Evolutionary conservation across 2,329 filamentous ascomycete species (phyloP).

Genomic region (Trichophyton rubrum): DNA sequence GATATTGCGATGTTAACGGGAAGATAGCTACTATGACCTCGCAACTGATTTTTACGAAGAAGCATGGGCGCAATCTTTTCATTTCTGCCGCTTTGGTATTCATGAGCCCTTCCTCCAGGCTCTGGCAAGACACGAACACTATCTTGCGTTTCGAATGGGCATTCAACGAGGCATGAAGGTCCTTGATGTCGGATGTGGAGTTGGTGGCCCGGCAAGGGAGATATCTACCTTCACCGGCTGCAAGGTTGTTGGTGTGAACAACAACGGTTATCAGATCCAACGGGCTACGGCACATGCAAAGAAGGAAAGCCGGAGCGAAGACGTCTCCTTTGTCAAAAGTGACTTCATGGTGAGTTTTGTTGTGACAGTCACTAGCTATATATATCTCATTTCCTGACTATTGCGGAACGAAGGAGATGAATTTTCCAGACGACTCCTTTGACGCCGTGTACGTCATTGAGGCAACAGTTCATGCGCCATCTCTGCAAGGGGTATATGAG

Average conservation of each 20-base stretch:
- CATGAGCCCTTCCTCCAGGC: constrained; percentile 82
- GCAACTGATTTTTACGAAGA: constrained; percentile 96
- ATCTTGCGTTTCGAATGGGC: constrained; percentile 78
- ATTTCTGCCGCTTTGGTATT: constrained; percentile 87
- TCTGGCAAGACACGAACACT: constrained; percentile 94
- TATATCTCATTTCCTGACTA: neutral
- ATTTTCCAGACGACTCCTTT: constrained; percentile 80
- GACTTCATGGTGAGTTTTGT: constrained; percentile 57
- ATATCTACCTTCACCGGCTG: constrained; percentile 90
- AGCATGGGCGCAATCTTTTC: constrained; percentile 90
- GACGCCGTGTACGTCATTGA: constrained; percentile 96
- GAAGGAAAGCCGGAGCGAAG: constrained; percentile 66
- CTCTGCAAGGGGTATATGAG: constrained; percentile 79
- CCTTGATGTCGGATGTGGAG: constrained; percentile 89
- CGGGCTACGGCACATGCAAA: constrained; percentile 71
- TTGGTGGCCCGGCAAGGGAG: constrained; percentile 85
- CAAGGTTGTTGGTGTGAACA: constrained; percentile 87
- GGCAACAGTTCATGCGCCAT: constrained; percentile 87
- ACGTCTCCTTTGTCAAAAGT: constrained; percentile 80
- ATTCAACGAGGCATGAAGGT: constrained; percentile 79
- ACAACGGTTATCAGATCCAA: constrained; percentile 98
- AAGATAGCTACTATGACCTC: constrained; percentile 79
- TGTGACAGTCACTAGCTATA: neutral
- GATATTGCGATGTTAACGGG: neutral
- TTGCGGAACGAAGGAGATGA: constrained; percentile 56